phyloP scores from a whole-genome alignment of 2,329 filamentous ascomycete species.

The Thermomyces lanuginosus region DNA sequence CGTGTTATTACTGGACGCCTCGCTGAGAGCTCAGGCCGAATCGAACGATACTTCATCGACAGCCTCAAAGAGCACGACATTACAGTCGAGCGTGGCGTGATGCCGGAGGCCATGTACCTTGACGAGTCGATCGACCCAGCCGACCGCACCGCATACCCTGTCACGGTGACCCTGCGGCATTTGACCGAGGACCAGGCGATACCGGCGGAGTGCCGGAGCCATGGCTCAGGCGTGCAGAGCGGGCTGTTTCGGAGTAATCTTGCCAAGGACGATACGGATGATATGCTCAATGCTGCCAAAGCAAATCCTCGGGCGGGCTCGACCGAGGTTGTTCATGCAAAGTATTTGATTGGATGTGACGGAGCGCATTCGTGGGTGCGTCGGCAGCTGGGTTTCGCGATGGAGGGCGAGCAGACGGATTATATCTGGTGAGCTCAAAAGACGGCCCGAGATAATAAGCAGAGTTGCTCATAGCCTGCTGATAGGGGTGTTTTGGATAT shows the following conservation, averaged over 20 bases:
- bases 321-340: slow-evolving; percentile 33
- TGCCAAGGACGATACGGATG: slow-evolving; percentile 38
- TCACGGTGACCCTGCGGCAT: slow-evolving; percentile 43
- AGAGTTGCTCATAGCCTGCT: too few relatives aligned
- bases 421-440: slow-evolving; percentile 18
- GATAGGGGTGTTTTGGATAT: slow-evolving; percentile 33
- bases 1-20: slow-evolving; percentile 46
- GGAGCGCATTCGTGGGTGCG: slow-evolving; percentile 53
- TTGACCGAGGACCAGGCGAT: slow-evolving; percentile 43
- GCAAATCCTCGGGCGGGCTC: slow-evolving; percentile 1
- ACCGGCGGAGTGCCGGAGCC: slow-evolving; percentile 15
- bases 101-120: slow-evolving; percentile 41
- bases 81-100: slow-evolving; percentile 42
- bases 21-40: slow-evolving; percentile 49
- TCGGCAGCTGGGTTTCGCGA: slow-evolving; percentile 38
- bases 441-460: too few relatives aligned
- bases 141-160: slow-evolving; percentile 40
- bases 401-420: slow-evolving; percentile 38
- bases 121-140: slow-evolving; percentile 35
- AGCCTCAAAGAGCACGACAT: slow-evolving; percentile 41
- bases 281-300: slow-evolving; percentile 27
- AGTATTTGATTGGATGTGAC: slow-evolving; percentile 53
- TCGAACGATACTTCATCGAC: slow-evolving; percentile 51
- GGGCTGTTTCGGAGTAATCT: slow-evolving; percentile 47
- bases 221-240: slow-evolving; percentile 1